These are phyloP conservation scores for Leccinum subtestaceum DNA, from an alignment of 768 basidiomycete species.

Conservation along the genomic window DNA sequence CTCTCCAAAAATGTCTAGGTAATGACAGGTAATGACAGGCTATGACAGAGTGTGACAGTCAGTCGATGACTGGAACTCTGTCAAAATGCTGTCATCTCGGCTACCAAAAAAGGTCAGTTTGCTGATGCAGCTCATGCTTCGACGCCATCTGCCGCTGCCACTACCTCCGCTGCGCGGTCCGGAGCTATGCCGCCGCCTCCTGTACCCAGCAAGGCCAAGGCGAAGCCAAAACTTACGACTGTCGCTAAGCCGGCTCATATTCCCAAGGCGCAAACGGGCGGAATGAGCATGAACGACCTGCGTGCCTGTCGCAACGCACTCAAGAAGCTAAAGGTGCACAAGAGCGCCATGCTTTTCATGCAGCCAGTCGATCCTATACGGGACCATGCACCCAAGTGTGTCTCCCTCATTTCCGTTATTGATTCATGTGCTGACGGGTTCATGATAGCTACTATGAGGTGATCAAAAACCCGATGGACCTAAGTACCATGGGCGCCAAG, in stretches of 20 bases:
- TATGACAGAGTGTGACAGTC: no score
- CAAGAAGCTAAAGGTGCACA: slow-evolving; percentile 76
- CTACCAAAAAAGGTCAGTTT: no score
- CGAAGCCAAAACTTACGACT: slow-evolving; percentile 25
- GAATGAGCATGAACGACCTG: slow-evolving; percentile 76
- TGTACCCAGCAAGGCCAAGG: slow-evolving; percentile 25
- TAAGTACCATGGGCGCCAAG: slow-evolving; percentile 85
- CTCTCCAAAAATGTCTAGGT: no score
- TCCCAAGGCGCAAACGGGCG: slow-evolving; percentile 70
- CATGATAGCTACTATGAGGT: slow-evolving; percentile 79
- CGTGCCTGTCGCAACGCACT: slow-evolving; percentile 72
- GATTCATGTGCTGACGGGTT: background rate
- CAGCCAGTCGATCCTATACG: slow-evolving; percentile 96
- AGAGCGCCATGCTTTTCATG: slow-evolving; percentile 70
- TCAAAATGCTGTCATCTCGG: no score
- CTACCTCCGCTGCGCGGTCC: slow-evolving; percentile 10
- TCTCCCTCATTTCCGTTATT: slow-evolving; percentile 1
- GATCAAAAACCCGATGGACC: slow-evolving; percentile 93
- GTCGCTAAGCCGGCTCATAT: slow-evolving; percentile 43
- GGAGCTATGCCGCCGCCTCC: slow-evolving; percentile 32
- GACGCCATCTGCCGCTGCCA: slow-evolving; percentile 19
- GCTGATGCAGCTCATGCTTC: slow-evolving; percentile 6
- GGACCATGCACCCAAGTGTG: slow-evolving; percentile 82
- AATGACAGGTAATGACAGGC: no score
- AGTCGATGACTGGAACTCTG: no score